phyloP scores from a whole-genome alignment of 208 protist genomes.

The Crithidia expoeki region DNA sequence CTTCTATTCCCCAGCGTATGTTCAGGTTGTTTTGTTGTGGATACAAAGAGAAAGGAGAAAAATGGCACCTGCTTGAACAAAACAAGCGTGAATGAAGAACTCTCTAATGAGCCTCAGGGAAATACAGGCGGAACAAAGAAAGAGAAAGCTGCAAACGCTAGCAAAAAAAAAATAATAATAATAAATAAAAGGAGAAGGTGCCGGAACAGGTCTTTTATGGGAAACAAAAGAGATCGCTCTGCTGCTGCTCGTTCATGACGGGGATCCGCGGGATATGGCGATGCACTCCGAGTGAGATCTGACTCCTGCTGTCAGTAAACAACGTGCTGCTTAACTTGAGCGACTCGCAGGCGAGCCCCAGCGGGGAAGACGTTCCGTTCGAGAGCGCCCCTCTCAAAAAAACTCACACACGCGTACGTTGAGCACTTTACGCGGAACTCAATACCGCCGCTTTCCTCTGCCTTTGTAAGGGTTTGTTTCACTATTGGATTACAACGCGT shows the following conservation, averaged over 20 bases:
- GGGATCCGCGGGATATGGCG: neutral
- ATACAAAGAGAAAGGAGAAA: neutral
- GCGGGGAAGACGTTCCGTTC: neutral
- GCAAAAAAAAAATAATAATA: neutral
- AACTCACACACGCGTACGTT: neutral
- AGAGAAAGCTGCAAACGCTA: neutral
- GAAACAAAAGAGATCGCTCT: neutral
- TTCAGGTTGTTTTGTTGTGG: neutral
- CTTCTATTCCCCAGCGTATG: neutral
- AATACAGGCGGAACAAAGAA: neutral
- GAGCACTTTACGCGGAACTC: neutral
- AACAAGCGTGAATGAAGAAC: no score
- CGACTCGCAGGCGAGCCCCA: neutral
- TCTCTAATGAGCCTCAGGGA: no score
- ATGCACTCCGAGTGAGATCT: neutral
- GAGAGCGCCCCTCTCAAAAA: no score
- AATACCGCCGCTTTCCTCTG: no score
- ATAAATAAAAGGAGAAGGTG: neutral
- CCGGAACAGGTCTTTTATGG: neutral
- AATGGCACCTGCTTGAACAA: neutral
- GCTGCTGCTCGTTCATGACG: neutral
- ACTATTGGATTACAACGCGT: neutral
- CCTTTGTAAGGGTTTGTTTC: no score
- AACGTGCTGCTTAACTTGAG: neutral
- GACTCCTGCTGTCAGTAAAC: constrained; percentile 1